Percentiles rank a stretch among this genome's conserved stretches.
Evolutionary conservation across 192 early-diverging fungal genomes (phyloP).

Genomic region (Spinellus fusiger): DNA sequence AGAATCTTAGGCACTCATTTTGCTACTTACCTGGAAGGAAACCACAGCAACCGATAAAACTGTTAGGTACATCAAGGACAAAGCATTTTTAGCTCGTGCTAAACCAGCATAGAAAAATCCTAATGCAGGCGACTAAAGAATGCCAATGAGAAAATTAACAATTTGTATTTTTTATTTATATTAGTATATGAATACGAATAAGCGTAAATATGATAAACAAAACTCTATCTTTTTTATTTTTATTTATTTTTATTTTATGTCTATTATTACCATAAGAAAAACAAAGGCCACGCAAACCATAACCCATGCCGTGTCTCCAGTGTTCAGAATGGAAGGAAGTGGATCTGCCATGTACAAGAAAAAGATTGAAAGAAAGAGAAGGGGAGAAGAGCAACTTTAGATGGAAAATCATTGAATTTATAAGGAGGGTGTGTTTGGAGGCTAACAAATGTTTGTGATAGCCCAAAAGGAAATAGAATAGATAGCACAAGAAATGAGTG

Average conservation of each 20-base stretch:
- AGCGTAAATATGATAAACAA: neutral
- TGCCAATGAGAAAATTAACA: neutral
- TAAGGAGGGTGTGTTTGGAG: too few relatives aligned
- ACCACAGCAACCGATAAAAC: conserved; percentile 69
- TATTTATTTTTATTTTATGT: too few relatives aligned
- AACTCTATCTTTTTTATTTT: neutral
- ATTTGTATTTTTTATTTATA: neutral
- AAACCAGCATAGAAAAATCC: conserved; percentile 76
- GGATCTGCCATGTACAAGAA: conserved; percentile 4
- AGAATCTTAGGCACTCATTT: neutral
- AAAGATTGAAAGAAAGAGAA: neutral
- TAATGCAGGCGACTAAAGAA: conserved; percentile 51
- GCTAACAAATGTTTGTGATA: too few relatives aligned
- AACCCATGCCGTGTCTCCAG: conserved; percentile 71
- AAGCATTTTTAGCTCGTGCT: conserved; percentile 73
- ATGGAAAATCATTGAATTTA: neutral
- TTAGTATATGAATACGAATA: neutral
- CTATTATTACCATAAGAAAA: conserved; percentile 56
- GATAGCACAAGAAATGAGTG: too few relatives aligned
- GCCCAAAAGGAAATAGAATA: too few relatives aligned
- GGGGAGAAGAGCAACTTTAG: neutral
- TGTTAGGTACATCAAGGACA: conserved; percentile 73
- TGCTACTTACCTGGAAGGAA: conserved; percentile 39
- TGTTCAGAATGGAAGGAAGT: conserved; percentile 33
- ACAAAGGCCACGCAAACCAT: conserved; percentile 64